Conservation (phyloP, 73 alveolate species). For the Paramecium tetraurelia region DNA sequence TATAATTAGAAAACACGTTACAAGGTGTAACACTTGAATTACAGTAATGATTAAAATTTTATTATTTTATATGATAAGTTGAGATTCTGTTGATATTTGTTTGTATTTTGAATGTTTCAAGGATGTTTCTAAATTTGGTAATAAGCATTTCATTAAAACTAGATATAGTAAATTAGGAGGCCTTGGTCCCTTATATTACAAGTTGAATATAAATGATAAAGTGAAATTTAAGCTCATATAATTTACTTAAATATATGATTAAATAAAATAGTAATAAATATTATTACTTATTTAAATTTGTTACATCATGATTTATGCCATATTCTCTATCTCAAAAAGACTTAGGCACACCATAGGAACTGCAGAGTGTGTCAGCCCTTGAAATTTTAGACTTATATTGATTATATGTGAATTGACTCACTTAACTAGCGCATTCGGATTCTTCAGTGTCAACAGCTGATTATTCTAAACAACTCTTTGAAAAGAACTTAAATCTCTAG, state of each 20-base stretch:
- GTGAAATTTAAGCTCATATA: background rate
- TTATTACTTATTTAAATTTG: background rate
- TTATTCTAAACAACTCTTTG: slow-evolving; percentile 1
- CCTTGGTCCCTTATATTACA: no score
- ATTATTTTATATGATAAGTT: background rate
- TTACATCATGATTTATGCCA: background rate
- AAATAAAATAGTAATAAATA: background rate
- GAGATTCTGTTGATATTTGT: background rate
- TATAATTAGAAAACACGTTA: background rate
- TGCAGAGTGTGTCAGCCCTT: background rate
- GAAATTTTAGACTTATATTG: background rate
- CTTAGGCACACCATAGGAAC: slow-evolving; percentile 8
- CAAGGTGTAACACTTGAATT: background rate
- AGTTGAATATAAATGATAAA: background rate
- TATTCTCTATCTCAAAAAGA: background rate
- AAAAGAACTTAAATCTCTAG: background rate
- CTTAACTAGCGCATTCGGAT: background rate
- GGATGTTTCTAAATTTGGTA: no score
- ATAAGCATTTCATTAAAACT: no score
- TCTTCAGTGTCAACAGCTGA: background rate
- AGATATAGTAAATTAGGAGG: no score
- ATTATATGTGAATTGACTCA: background rate
- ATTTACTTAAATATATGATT: no score
- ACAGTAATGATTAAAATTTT: background rate
- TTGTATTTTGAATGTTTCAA: background rate